Base-by-base conservation (phyloP, 2,329 filamentous ascomycete species). In the Fusarium coffeatum region DNA sequence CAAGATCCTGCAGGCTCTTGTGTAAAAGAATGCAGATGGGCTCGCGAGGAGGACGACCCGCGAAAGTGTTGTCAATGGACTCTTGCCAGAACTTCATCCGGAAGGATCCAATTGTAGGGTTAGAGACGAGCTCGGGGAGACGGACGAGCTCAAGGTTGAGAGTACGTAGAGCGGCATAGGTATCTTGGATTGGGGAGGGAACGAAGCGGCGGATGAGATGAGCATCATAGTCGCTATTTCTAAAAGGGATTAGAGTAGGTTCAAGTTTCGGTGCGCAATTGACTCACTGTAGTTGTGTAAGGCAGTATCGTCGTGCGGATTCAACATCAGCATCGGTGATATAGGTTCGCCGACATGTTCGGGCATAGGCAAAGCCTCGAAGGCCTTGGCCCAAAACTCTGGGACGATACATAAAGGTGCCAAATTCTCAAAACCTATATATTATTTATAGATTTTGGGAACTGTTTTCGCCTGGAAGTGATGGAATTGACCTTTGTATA, bases 11-110 rank as follows among this genome's bases (percentile, higher is more conserved):
- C 18, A 97, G 86, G 23, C 92, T 92, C 60, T 90, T 88, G 66
- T 93, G 87, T 2, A 99, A 86, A 8, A 98, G 85, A 30, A 97
- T 88, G 62, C 94, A 95, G 43, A 98, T 93, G 23, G 96, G 96
- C 78, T 99, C 94, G 76, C 94, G 93, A 2, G 94, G 94, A 2
- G 96, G 94, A 1, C 85, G 84, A 32, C 92, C 92, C 3, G 91
- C 86, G 64, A 98, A 91, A 2, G 93, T 92, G 66, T 91, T 90
- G 56, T 91, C 87, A 54, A 99, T 84, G 7, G 93, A 89, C 74
- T 98, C 94, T 51, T 93, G 89, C 93, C 96, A 98, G 84, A 98
- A 98, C 79, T 97, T 93, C 80, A 97, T 91, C 69, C 96, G 93
- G 86, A 98, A 89, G 55, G 90, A 86, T 51, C 93, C 95, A 65